Base-by-base conservation (phyloP, 208 protist species). In the Trypanosoma cruzi region DNA sequence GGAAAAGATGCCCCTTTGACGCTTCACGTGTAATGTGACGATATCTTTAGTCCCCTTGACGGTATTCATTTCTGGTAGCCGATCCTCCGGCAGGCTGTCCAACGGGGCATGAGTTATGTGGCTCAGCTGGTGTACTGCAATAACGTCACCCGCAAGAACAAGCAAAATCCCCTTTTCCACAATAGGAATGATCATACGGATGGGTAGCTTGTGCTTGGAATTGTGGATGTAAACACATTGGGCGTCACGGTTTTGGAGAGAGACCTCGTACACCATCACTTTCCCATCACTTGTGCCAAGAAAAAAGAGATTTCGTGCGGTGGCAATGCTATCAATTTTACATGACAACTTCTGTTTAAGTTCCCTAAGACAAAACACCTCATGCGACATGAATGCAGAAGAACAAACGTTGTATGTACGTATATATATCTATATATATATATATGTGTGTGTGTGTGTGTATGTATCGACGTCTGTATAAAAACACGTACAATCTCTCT, bases 271-370 rank as follows among this genome's bases (percentile, higher is more conserved):
- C 8, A 80, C 75, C 1, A 77, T n/a, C 6, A 94, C 20, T 65
- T 81, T 85, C 24, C 82, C 79, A 54, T 94, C 81, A 29, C 20
- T 64, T 0, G 85, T 94, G 26, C 88, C 88, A 14, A 91, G 42
- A 44, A 93, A 74, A 29, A 89, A 65, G 8, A 86, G 72, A 57
- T 81, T 79, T 0, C 52, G 37, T 14, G 56, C 48, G 0, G 83
- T 80, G 24, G 85, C 69, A 28, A 94, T 64, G 61, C 62, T 84
- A 44, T 85, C 79, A 40, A 89, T 59, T 24, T 72, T 73, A 59
- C 72, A 64, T 1, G 68, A 54, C 4, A 83, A 16, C 28, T 78
- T 68, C 13, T 64, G 68, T 4, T 73, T 64, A 0, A 77, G 50
- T 37, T 77, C 71, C 56, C 10, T 18, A 24, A 77, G 36, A 58